Evolutionary conservation across 1,139 yeast species (phyloP).

Genomic region (Yamadazyma aaseri): DNA sequence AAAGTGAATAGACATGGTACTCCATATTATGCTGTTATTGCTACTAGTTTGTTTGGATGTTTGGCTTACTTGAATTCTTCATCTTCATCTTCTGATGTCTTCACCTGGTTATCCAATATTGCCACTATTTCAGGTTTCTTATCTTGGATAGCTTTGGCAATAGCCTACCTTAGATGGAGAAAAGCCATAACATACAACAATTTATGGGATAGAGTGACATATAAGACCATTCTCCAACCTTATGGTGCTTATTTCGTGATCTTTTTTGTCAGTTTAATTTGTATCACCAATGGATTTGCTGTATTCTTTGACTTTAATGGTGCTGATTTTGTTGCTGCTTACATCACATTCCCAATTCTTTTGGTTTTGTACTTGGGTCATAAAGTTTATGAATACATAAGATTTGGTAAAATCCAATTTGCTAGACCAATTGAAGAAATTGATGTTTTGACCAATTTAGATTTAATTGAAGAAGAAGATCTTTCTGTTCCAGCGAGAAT

Average conservation of each 20-base stretch:
- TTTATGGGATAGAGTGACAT: slow-evolving; percentile 47
- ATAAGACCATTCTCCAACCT: slow-evolving; percentile 48
- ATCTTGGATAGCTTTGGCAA: slow-evolving; percentile 57
- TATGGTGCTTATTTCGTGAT: slow-evolving; percentile 52
- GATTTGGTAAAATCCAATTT: slow-evolving; percentile 19
- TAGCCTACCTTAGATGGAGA: slow-evolving; percentile 53
- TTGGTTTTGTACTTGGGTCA: slow-evolving; percentile 47
- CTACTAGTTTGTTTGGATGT: slow-evolving; percentile 32
- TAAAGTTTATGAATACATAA: slow-evolving; percentile 28
- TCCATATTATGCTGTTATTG: slow-evolving; percentile 51
- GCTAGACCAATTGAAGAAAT: slow-evolving; percentile 37
- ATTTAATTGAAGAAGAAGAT: slow-evolving; percentile 40
- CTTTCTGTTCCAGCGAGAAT: slow-evolving; percentile 26
- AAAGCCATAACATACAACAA: slow-evolving; percentile 45
- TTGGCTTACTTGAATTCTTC: slow-evolving; percentile 65
- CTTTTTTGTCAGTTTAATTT: slow-evolving; percentile 40
- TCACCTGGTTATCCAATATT: slow-evolving; percentile 66
- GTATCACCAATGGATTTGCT: slow-evolving; percentile 60
- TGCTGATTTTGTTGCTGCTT: slow-evolving; percentile 59
- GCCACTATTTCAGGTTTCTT: slow-evolving; percentile 70
- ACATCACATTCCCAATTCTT: slow-evolving; percentile 58
- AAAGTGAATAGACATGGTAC: slow-evolving; percentile 65
- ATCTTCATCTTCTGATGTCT: slow-evolving; percentile 52
- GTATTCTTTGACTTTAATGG: slow-evolving; percentile 54
- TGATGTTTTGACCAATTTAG: slow-evolving; percentile 47